Base-by-base conservation (phyloP, 2,329 filamentous ascomycete genomes). In the Colletotrichum scovillei region DNA sequence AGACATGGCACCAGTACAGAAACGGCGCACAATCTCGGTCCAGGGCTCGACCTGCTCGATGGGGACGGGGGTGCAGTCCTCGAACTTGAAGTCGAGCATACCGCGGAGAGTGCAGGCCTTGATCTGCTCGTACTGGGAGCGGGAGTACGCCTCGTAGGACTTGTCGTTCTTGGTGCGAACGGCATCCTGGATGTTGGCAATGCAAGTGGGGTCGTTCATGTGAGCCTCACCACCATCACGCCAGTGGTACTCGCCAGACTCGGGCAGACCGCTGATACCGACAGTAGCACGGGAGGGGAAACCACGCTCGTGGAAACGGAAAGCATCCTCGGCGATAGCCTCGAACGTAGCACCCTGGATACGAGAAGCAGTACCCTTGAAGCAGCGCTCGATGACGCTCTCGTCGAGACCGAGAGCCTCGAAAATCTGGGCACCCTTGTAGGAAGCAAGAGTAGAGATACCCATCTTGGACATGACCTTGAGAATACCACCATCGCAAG, bases 381-480 rank as follows among this genome's bases (percentile, higher is more conserved):
- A 98, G 88, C 95, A 98, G 77, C 94, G 92, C 81, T 98, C 95
- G 66, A 98, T 94, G 59, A 98, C 95, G 24, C 89, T 89, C 82
- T 98, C 95, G 79, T 98, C 95, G 42, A 98, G 92, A 84, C 96
- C 96, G 56, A 98, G 92, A 62, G 95, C 95, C 82, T 98, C 96
- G 78, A 98, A 98, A 76, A 98, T 98, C 86, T 98, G 96, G 69
- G 96, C 96, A 80, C 96, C 96, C 88, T 98, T 98, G 88, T 98
- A 98, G 77, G 93, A 96, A 80, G 96, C 95, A 58, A 98, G 88
- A 38, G 96, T 98, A 7, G 96, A 98, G 76, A 98, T 98, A 86
- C 96, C 96, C 96, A 98, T 98, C 88, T 98, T 98, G 83, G 93
- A 97, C 96, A 98, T 98, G 82, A 98, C 96, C 85, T 98, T 98